These are phyloP conservation scores for Botrytis paeoniae DNA, from an alignment of 2,329 filamentous ascomycete species.

Conservation along the genomic window DNA sequence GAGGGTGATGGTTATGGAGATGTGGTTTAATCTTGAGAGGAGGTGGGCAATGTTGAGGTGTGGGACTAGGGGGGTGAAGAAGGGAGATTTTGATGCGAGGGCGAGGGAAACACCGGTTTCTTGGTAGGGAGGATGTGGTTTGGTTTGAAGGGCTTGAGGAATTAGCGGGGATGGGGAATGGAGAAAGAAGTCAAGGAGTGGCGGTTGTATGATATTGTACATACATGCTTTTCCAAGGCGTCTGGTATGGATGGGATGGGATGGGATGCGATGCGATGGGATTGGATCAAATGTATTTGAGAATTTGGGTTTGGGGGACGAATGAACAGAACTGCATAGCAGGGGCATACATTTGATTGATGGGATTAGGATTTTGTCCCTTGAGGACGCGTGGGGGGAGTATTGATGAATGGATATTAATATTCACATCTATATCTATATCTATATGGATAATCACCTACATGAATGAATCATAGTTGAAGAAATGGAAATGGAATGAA, in stretches of 20 bases:
- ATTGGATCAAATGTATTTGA: neutral
- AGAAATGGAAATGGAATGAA: neutral
- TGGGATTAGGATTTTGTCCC: neutral
- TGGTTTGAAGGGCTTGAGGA: neutral
- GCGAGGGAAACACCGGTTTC: conserved; percentile 27
- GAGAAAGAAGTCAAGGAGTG: neutral
- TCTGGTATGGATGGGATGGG: neutral
- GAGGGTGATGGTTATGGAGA: conserved; percentile 38
- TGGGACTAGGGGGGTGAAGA: conserved; percentile 33
- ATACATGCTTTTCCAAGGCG: neutral
- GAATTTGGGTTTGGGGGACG: neutral
- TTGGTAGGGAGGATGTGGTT: conserved; percentile 23
- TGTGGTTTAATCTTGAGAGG: conserved; percentile 35
- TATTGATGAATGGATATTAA: neutral
- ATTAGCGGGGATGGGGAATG: neutral
- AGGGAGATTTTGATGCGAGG: conserved; percentile 30
- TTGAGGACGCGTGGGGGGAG: neutral
- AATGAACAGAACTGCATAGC: neutral
- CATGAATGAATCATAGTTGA: neutral
- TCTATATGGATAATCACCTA: neutral
- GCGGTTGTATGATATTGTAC: neutral
- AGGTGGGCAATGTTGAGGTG: conserved; percentile 33
- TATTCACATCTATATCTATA: neutral
- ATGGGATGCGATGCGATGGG: neutral
- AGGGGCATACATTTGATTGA: neutral